These are phyloP conservation scores for Vitis cinerea DNA, from an alignment of 164 flowering plant genomes.

Conservation along the genomic window DNA sequence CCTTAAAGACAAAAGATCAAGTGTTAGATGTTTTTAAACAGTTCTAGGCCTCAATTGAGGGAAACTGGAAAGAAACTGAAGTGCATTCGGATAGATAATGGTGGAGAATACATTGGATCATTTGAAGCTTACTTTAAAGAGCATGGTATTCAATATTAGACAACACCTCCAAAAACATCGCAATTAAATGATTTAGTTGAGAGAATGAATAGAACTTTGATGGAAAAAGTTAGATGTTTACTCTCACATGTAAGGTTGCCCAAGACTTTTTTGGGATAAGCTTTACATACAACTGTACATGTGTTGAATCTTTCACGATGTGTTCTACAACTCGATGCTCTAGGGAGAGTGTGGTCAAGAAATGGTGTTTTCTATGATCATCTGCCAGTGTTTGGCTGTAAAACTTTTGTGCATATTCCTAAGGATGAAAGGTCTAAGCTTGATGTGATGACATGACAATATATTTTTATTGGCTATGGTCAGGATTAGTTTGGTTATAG, in stretches of 20 bases:
- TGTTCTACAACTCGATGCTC: neutral
- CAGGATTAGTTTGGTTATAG: conserved; percentile 10
- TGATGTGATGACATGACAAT: conserved; percentile 1
- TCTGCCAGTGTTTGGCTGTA: neutral
- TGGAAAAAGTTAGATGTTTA: neutral
- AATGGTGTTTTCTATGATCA: too few species aligned
- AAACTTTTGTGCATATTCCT: conserved; percentile 11
- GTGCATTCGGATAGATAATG: too few species aligned
- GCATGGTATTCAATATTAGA: too few species aligned
- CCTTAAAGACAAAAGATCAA: conserved; percentile 4
- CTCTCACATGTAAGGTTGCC: conserved; percentile 2
- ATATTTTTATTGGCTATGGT: conserved; percentile 10
- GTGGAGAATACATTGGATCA: too few species aligned
- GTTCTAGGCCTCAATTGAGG: neutral
- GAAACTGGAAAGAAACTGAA: neutral
- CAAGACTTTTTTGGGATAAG: neutral
- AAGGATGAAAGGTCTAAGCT: conserved; percentile 16
- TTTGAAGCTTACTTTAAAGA: too few species aligned
- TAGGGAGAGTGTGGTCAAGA: too few species aligned
- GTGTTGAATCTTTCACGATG: neutral
- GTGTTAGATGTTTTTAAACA: neutral
- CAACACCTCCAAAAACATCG: neutral
- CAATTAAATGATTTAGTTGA: neutral
- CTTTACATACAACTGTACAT: neutral
- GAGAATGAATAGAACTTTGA: neutral